phyloP scores from a whole-genome alignment of 2,329 filamentous ascomycete genomes.

The Zasmidium cellare region DNA sequence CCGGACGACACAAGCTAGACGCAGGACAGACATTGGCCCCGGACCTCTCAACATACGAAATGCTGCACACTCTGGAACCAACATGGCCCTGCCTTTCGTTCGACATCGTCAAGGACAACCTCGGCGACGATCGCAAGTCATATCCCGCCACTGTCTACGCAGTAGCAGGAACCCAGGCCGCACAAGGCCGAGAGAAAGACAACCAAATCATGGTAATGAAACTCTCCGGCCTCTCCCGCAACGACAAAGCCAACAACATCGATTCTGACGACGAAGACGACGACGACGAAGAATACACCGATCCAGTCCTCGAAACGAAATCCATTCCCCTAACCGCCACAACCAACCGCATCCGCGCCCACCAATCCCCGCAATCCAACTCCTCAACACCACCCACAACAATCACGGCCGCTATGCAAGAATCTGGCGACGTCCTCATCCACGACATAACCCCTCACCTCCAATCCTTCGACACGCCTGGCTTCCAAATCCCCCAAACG shows the following conservation, averaged over 20 bases:
- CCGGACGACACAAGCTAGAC: constrained; percentile 86
- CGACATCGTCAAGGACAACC: constrained; percentile 80
- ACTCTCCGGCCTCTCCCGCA: constrained; percentile 85
- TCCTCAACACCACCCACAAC: constrained; percentile 74
- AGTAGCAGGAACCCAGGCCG: constrained; percentile 91
- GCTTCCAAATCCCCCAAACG: constrained; percentile 73
- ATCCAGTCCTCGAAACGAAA: constrained; percentile 92
- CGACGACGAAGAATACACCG: constrained; percentile 71
- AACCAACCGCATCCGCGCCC: constrained; percentile 88
- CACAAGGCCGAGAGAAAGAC: constrained; percentile 70
- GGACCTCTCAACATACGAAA: constrained; percentile 92
- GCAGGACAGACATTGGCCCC: constrained; percentile 88
- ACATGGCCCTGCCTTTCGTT: constrained; percentile 98
- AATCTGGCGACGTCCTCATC: constrained; percentile 83
- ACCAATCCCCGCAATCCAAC: constrained; percentile 74
- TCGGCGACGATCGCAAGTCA: constrained; percentile 86
- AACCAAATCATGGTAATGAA: constrained; percentile 97
- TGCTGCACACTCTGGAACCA: constrained; percentile 91
- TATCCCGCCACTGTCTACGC: constrained; percentile 96
- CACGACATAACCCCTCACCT: constrained; percentile 93
- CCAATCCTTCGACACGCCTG: constrained; percentile 84
- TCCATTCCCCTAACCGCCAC: constrained; percentile 82
- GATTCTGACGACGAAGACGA: constrained; percentile 67
- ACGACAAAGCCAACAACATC: constrained; percentile 72
- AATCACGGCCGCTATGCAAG: constrained; percentile 87